Percentiles rank a stretch among this genome's conserved stretches.
phyloP scores from a whole-genome alignment of 83 land plant species.

The Diphasiastrum complanatum region DNA sequence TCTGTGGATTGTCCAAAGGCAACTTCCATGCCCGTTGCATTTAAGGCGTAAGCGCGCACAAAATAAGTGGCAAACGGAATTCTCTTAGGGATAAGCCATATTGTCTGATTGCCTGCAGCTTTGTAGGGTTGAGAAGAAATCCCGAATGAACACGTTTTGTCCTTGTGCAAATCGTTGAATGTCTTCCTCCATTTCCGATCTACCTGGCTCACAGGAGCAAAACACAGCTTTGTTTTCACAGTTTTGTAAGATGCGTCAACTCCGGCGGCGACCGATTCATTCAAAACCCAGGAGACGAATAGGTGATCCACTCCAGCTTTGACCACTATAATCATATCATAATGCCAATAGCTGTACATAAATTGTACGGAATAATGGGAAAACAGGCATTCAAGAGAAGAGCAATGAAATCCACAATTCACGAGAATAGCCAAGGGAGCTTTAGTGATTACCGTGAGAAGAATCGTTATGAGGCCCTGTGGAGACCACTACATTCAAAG shows the following conservation, averaged over 20 bases:
- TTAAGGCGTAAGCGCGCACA: constrained; percentile 7
- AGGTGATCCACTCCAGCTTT: constrained; percentile 1
- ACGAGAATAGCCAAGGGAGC: too few relatives aligned
- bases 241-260: neutral
- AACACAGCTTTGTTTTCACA: neutral
- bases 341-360: too few relatives aligned
- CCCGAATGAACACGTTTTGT: constrained; percentile 8
- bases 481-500: too few relatives aligned
- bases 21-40: neutral
- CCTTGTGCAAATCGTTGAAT: constrained; percentile 1
- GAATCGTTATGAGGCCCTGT: too few relatives aligned
- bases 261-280: neutral
- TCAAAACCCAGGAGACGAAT: neutral
- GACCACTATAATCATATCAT: neutral
- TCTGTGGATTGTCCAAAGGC: constrained; percentile 8
- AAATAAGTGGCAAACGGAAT: constrained; percentile 4
- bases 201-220: constrained; percentile 6
- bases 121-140: neutral
- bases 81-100: constrained; percentile 6
- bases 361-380: too few relatives aligned
- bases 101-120: neutral
- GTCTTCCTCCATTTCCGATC: constrained; percentile 12
- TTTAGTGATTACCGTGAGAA: too few relatives aligned
- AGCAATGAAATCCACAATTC: too few relatives aligned
- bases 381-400: too few relatives aligned